Conservation (phyloP, 139 green algal species). For the Volvox africanus region DNA sequence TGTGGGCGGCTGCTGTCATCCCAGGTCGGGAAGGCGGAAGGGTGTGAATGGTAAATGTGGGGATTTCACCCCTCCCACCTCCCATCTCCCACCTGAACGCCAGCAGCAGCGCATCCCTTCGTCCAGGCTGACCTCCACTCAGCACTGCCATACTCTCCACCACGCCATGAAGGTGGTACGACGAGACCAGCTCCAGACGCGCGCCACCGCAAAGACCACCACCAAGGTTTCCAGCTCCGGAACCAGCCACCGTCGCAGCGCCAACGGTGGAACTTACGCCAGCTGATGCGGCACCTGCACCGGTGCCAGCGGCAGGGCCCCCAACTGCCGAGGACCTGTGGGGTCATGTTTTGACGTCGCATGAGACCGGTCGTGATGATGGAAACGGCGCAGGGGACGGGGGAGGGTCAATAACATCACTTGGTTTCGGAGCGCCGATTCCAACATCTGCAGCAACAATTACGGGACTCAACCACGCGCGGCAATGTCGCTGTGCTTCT, state of each 20-base stretch:
- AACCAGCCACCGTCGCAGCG: neutral
- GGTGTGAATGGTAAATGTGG: neutral
- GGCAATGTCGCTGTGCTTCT: constrained; percentile 79
- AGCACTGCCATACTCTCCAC: constrained; percentile 85
- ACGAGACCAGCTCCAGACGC: constrained; percentile 68
- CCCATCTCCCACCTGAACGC: constrained; percentile 80
- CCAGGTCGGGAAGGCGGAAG: neutral
- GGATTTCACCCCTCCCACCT: too few species aligned
- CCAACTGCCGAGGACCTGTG: neutral
- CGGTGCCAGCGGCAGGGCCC: neutral
- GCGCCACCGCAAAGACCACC: neutral
- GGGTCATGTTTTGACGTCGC: neutral
- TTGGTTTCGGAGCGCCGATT: too few species aligned
- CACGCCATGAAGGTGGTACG: constrained; percentile 69
- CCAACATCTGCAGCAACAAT: too few species aligned
- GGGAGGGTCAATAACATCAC: too few species aligned
- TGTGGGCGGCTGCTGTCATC: neutral
- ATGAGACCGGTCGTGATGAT: neutral
- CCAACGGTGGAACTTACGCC: neutral
- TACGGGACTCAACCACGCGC: too few species aligned
- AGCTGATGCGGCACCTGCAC: neutral
- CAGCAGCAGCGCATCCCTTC: constrained; percentile 84
- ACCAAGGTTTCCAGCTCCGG: too few species aligned
- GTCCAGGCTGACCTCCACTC: constrained; percentile 13
- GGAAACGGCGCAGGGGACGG: neutral